Conservation (phyloP, 2,329 filamentous ascomycete species). For the Ceratocystis smalleyi region DNA sequence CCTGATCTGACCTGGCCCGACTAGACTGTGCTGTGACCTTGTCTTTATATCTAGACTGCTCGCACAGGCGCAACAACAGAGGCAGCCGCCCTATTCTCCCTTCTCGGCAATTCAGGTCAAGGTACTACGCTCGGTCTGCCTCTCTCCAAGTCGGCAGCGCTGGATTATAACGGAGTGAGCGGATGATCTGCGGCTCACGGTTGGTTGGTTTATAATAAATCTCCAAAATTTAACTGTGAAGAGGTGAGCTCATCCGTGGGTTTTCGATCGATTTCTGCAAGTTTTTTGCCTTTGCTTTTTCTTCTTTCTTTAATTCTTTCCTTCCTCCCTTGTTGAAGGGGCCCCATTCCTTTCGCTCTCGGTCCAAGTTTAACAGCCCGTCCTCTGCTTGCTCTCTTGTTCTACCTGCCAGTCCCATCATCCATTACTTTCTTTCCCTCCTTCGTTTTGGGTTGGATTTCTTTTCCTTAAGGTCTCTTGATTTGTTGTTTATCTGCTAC, state of each 20-base stretch:
- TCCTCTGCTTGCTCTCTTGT: not conserved
- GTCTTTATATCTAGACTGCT: not conserved
- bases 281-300: conserved; percentile 2
- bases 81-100: not conserved
- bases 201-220: not conserved
- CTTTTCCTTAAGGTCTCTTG: not conserved
- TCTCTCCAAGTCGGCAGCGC: no score
- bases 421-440: no score
- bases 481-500: not conserved
- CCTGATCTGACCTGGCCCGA: no score
- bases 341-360: not conserved
- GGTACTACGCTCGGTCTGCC: not conserved
- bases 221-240: not conserved
- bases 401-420: not conserved
- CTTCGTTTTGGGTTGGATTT: not conserved
- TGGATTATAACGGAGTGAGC: not conserved
- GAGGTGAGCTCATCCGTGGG: conserved; percentile 12
- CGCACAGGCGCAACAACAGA: not conserved
- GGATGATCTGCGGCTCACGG: not conserved
- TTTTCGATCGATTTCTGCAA: conserved; percentile 10
- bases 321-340: not conserved
- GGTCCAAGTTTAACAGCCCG: not conserved
- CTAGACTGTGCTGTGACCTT: not conserved
- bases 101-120: not conserved
- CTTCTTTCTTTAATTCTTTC: not conserved